phyloP scores from a whole-genome alignment of 345 rosid genomes.

The Boechera retrofracta region DNA sequence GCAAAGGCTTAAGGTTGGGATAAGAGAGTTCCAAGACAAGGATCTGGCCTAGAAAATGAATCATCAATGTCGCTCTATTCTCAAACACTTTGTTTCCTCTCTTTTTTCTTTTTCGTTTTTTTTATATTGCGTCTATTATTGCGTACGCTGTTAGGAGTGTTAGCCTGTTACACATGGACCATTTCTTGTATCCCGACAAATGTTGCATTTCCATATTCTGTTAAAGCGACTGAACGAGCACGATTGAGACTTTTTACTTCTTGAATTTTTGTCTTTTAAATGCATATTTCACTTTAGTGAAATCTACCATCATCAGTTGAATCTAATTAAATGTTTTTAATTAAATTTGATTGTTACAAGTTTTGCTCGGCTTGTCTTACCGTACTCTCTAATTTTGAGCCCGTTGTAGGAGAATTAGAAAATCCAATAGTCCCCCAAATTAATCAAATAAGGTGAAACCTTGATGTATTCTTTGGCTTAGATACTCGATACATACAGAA shows the following conservation, averaged over 20 bases:
- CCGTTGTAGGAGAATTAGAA: not conserved
- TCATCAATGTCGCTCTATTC: constrained; percentile 37
- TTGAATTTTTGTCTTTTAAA: constrained; percentile 6
- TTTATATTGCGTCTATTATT: not conserved
- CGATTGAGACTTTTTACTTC: constrained; percentile 26
- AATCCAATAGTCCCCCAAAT: not conserved
- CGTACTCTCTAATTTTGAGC: not conserved
- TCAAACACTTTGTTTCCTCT: constrained; percentile 33
- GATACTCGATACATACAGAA: no score
- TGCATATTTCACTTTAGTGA: not conserved
- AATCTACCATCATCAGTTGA: not conserved
- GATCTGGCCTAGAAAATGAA: constrained; percentile 36
- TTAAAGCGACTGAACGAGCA: constrained; percentile 35
- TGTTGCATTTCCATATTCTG: constrained; percentile 35
- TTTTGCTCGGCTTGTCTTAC: not conserved
- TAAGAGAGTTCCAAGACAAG: constrained; percentile 46
- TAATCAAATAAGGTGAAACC: not conserved
- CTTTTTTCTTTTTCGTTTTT: not conserved
- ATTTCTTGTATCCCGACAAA: constrained; percentile 34
- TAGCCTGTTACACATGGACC: constrained; percentile 29
- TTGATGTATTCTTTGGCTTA: not conserved
- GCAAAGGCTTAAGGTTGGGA: constrained; percentile 29
- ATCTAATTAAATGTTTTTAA: not conserved
- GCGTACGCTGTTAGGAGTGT: constrained; percentile 11
- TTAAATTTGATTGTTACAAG: not conserved